A percentile compares a stretch with the other conserved stretches of the same genome.
Evolutionary conservation across 805 yeast species (phyloP).

Genomic region (Komagataella pseudopastoris): DNA sequence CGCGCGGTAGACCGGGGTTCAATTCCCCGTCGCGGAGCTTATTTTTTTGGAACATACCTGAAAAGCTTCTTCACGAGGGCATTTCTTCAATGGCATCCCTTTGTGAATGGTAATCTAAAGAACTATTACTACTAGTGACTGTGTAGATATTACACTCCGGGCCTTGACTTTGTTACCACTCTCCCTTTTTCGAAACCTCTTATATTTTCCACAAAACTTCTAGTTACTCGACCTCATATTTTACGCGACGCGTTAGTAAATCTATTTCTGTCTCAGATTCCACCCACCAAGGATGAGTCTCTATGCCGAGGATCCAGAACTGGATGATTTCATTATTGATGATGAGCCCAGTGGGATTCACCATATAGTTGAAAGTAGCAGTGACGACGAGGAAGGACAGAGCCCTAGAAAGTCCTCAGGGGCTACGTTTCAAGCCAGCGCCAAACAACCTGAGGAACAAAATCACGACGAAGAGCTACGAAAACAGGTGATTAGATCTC

Average conservation of each 20-base stretch:
- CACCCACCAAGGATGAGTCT: neutral
- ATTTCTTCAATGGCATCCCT: no score
- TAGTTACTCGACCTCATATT: neutral
- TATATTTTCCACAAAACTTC: neutral
- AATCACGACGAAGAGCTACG: neutral
- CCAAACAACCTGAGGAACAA: neutral
- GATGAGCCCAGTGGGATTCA: neutral
- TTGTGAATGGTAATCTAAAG: no score
- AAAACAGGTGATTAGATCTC: slow-evolving; percentile 12
- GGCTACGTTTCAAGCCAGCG: neutral
- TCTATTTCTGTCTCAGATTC: neutral
- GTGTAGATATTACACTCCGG: no score
- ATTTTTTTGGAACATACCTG: no score
- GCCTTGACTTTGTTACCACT: no score
- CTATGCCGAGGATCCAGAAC: neutral
- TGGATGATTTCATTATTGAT: neutral
- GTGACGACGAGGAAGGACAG: neutral
- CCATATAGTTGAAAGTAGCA: neutral
- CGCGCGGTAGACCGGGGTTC: slow-evolving; percentile 2
- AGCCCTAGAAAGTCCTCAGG: neutral
- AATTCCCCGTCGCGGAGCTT: slow-evolving; percentile 1
- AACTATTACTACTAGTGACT: no score
- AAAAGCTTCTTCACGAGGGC: no score
- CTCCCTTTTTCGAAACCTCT: neutral
- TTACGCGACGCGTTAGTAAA: neutral